These are phyloP conservation scores for Aspergillus sojae DNA, from an alignment of 2,329 filamentous ascomycete species.

Conservation along the genomic window DNA sequence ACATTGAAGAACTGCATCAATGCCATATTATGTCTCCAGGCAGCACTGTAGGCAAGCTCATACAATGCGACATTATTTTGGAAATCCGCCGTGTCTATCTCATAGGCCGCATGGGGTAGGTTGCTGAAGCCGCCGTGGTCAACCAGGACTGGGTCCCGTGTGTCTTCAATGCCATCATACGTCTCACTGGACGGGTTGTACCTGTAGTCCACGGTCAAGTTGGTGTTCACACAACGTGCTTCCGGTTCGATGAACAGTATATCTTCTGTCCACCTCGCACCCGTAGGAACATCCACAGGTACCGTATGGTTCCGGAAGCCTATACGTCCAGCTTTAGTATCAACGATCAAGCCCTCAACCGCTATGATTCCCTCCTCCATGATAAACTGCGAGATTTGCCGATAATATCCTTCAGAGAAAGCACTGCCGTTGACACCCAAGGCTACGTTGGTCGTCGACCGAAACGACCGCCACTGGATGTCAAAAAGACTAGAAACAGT, in stretches of 20 bases:
- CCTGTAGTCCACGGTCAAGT: neutral
- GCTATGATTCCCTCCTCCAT: neutral
- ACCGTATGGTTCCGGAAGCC: constrained; percentile 2
- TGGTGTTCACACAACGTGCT: neutral
- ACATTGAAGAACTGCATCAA: neutral
- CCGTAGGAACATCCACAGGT: neutral
- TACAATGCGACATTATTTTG: neutral
- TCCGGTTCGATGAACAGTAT: neutral
- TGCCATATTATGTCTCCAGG: neutral
- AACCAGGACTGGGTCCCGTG: neutral
- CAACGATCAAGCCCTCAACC: neutral
- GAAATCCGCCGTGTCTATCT: neutral
- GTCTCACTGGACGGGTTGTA: neutral
- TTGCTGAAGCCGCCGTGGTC: neutral
- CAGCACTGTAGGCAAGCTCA: neutral
- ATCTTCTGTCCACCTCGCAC: constrained; percentile 2
- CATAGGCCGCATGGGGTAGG: neutral
- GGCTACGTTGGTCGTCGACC: neutral
- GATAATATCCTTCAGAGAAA: neutral
- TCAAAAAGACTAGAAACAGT: neutral
- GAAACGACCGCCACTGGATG: neutral
- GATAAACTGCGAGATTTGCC: neutral
- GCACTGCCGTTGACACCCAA: neutral
- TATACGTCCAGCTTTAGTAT: neutral
- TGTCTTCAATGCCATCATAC: neutral